Evolutionary conservation across 2,329 filamentous ascomycete genomes (phyloP).

Genomic region (Colletotrichum navitas): DNA sequence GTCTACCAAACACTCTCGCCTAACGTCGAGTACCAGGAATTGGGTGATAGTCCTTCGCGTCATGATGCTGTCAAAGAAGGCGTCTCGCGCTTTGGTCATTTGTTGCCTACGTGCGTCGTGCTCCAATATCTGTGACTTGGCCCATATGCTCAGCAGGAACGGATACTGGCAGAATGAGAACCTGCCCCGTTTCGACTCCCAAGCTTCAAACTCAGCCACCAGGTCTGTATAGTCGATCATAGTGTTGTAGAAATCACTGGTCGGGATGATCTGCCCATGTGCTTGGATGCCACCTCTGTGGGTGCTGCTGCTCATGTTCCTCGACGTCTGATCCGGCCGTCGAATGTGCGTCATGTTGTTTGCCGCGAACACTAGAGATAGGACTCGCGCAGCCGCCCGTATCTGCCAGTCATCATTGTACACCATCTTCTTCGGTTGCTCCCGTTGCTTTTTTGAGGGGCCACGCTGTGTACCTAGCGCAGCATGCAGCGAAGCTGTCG

Average conservation of each 20-base stretch:
- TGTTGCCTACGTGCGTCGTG: constrained; percentile 90
- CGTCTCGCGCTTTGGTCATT: constrained; percentile 87
- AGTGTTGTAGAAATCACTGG: constrained; percentile 89
- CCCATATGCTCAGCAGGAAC: constrained; percentile 90
- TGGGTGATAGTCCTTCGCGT: constrained; percentile 80
- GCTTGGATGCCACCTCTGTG: constrained; percentile 57
- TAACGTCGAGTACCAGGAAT: constrained; percentile 81
- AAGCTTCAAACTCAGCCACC: constrained; percentile 86
- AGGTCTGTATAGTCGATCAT: constrained; percentile 89
- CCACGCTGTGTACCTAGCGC: constrained; percentile 72
- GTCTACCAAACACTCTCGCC: constrained; percentile 88
- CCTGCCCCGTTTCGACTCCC: constrained; percentile 80
- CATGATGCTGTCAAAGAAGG: constrained; percentile 91
- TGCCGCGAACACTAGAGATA: constrained; percentile 84
- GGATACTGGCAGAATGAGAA: constrained; percentile 95
- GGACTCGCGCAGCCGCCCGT: constrained; percentile 81
- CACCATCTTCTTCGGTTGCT: constrained; percentile 67
- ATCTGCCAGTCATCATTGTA: constrained; percentile 94
- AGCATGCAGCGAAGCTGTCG: constrained; percentile 80
- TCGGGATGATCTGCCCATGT: constrained; percentile 78
- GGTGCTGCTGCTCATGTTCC: constrained; percentile 44
- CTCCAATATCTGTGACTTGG: constrained; percentile 91
- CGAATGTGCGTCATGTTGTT: constrained; percentile 70
- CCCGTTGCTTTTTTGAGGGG: constrained; percentile 66
- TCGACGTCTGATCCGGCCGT: constrained; percentile 47